Percentiles rank a stretch among this genome's conserved stretches.
Conservation (phyloP, 2,329 filamentous ascomycete genomes). For the Ophioceras dolichostomum region DNA sequence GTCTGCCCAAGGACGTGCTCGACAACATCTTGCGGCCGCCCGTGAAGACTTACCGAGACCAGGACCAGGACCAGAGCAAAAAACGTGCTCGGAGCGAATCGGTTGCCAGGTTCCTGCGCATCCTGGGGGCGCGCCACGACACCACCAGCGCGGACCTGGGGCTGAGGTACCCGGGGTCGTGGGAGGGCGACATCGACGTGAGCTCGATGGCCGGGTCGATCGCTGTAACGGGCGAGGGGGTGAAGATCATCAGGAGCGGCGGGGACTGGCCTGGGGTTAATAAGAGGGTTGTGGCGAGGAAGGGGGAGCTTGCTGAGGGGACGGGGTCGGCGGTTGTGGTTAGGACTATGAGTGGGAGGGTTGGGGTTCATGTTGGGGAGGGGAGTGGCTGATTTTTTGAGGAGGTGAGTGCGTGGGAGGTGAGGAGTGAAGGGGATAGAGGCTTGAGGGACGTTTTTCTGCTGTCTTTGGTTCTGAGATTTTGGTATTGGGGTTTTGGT, state of each 20-base stretch:
- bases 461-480: too few species aligned
- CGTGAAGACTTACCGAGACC: too few species aligned
- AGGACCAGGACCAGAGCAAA: too few species aligned
- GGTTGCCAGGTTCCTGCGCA: slow-evolving; percentile 12
- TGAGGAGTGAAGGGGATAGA: too few species aligned
- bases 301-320: slow-evolving; percentile 21
- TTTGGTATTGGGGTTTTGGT: too few species aligned
- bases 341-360: slow-evolving; percentile 16
- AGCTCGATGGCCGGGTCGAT: slow-evolving; percentile 27
- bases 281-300: slow-evolving; percentile 21
- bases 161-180: slow-evolving; percentile 32
- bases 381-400: too few species aligned
- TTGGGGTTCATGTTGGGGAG: slow-evolving; percentile 14
- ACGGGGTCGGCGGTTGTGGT: slow-evolving; percentile 18
- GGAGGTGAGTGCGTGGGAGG: too few species aligned
- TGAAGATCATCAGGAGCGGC: slow-evolving; percentile 22
- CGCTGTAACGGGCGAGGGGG: slow-evolving; percentile 25
- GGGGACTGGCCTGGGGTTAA: slow-evolving; percentile 19
- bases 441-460: too few species aligned
- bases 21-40: not conserved
- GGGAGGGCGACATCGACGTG: slow-evolving; percentile 33
- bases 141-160: slow-evolving; percentile 30
- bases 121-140: slow-evolving; percentile 27
- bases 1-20: not conserved
- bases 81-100: not conserved